Evolutionary conservation across 352 stramenopile genomes (phyloP), one percentile per base, ranked within the genome.

Genomic region (Globisporangium barbulae): DNA sequence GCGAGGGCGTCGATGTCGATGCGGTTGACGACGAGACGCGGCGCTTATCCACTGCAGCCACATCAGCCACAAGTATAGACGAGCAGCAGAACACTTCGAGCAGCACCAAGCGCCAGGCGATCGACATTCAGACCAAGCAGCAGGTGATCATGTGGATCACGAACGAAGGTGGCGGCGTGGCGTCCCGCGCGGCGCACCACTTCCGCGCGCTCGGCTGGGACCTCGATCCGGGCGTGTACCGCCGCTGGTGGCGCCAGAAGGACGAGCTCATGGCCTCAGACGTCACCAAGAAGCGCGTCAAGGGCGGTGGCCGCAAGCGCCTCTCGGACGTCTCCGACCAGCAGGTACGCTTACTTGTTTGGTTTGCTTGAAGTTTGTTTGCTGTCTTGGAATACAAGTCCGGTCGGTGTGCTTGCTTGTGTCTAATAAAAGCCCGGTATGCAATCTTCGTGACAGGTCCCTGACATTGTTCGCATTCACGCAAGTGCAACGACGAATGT

Each of bases 101-200:
- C 3, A 15, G 54, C 1, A 12, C 22, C 5, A 63, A 55, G 57
- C 57, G 57, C 57, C 57, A 63, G n/a, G 30, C 57, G 30, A 47
- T 63, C n/a, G 57, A 63, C 33, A 63, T 63, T 44, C 30, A 63
- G 30, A 63, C 44, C 17, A 64, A 64, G 35, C 59, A 59, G 33
- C 37, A 59, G 33, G 59, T 52, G 13, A 64, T 64, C 35, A 15
- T 21, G 31, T 64, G 59, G 59, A 64, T 64, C 19, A 28, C 33
- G 21, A 64, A 37, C 33, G 59, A 64, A 6, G 59, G 59, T 5
- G 59, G 59, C 25, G 47, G 59, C 37, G 59, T 64, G 59, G 33
- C 59, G 37, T 64, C 59, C 10, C 59, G 59, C 13, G 59, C 59
- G 2, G 59, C 59, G 10, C n/a, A 37, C 15, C 59, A 64, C 48